Evolutionary conservation across 2,329 filamentous ascomycete species (phyloP).

Genomic region (Aspergillus carbonarius): DNA sequence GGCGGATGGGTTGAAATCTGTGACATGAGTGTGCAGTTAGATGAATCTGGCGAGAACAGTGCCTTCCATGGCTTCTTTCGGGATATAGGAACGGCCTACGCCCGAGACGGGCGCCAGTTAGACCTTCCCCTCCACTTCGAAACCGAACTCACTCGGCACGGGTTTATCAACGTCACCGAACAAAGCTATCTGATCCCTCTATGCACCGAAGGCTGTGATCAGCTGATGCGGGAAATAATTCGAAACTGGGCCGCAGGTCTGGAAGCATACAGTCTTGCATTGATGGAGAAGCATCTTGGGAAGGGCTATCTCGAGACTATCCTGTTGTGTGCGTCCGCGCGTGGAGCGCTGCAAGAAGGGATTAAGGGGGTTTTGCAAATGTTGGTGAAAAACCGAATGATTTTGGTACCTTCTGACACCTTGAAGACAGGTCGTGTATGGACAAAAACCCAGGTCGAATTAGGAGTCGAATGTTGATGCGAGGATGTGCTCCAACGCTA

Average conservation of each 20-base stretch:
- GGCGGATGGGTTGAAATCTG: background rate
- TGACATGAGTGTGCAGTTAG: background rate
- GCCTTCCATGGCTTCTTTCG: background rate
- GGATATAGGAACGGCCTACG: background rate
- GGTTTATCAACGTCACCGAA: background rate
- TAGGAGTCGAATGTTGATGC: too few relatives aligned
- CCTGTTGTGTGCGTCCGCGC: background rate
- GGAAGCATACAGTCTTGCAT: background rate
- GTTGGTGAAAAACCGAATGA: background rate
- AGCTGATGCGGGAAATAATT: background rate
- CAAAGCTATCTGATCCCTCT: background rate
- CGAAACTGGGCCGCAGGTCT: background rate
- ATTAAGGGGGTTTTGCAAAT: background rate
- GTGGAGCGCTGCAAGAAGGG: background rate
- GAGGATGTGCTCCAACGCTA: too few relatives aligned
- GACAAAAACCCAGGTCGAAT: background rate
- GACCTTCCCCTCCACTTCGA: background rate
- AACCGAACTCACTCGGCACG: background rate
- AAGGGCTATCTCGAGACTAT: background rate
- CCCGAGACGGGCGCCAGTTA: background rate
- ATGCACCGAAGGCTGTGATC: background rate
- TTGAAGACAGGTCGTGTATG: background rate
- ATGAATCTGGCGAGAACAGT: background rate
- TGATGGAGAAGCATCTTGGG: background rate
- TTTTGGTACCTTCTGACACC: background rate